Conservation (phyloP, 805 yeast genomes). For the Lipomyces oligophaga region DNA sequence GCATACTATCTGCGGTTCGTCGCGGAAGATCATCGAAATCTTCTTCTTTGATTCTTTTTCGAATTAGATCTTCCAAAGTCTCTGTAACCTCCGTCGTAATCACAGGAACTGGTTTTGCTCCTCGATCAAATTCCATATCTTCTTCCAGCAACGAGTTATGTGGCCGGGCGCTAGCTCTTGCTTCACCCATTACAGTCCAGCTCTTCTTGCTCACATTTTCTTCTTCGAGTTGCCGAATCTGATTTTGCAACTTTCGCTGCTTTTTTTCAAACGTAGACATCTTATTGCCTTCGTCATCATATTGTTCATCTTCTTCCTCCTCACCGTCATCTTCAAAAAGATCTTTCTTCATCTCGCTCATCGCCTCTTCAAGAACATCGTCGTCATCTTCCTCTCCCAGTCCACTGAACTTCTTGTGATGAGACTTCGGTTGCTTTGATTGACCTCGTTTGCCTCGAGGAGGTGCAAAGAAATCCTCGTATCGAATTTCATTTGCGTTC, state of each 20-base stretch:
- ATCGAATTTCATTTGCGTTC: conserved; percentile 36
- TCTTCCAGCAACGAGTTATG: conserved; percentile 78
- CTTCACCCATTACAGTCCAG: conserved; percentile 96
- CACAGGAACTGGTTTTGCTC: conserved; percentile 93
- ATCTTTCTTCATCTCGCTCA: conserved; percentile 37
- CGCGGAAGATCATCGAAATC: conserved; percentile 83
- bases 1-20: conserved; percentile 62
- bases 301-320: conserved; percentile 60
- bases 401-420: conserved; percentile 29
- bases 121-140: conserved; percentile 83
- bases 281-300: conserved; percentile 57
- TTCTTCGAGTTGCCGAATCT: conserved; percentile 73
- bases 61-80: conserved; percentile 79
- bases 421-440: conserved; percentile 1
- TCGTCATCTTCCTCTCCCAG: conserved; percentile 32
- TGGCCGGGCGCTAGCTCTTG: conserved; percentile 74
- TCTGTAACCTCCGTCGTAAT: conserved; percentile 87
- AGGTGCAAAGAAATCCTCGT: conserved; percentile 42
- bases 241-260: conserved; percentile 68
- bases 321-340: conserved; percentile 47
- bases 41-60: conserved; percentile 66
- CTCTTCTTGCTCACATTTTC: conserved; percentile 86
- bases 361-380: conserved; percentile 32
- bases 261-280: conserved; percentile 60
- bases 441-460: conserved; percentile 26